Conservation (phyloP, 495 filamentous ascomycete genomes). For the Aspergillus mulundensis region DNA sequence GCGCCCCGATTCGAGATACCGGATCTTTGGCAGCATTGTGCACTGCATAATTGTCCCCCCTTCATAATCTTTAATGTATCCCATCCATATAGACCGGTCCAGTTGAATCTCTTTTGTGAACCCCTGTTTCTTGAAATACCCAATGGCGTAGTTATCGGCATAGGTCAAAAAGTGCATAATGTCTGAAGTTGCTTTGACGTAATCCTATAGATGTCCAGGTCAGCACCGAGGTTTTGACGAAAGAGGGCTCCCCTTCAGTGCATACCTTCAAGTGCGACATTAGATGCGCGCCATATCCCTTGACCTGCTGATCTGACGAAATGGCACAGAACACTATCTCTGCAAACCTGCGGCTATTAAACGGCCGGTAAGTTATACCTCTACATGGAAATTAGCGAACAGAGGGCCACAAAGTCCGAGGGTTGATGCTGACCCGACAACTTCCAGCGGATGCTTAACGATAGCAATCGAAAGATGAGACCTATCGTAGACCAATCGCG, state of each 20-base stretch:
- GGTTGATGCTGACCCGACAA: constrained; percentile 61
- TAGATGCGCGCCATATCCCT: constrained; percentile 94
- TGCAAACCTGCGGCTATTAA: constrained; percentile 87
- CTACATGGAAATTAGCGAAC: constrained; percentile 36
- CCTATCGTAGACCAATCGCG: constrained; percentile 91
- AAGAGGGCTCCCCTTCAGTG: neutral
- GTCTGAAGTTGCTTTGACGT: constrained; percentile 92
- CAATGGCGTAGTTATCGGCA: constrained; percentile 97
- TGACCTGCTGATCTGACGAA: constrained; percentile 96
- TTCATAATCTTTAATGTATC: constrained; percentile 99
- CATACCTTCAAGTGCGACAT: constrained; percentile 89
- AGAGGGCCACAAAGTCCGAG: neutral
- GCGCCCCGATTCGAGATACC: constrained; percentile 88
- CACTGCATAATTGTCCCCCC: constrained; percentile 99
- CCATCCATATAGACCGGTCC: constrained; percentile 91
- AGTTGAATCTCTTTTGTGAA: constrained; percentile 98
- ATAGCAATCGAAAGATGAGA: constrained; percentile 96
- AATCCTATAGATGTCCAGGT: constrained; percentile 54
- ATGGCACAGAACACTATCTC: constrained; percentile 99
- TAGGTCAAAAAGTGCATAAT: constrained; percentile 99
- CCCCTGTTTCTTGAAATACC: constrained; percentile 98
- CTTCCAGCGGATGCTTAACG: constrained; percentile 91
- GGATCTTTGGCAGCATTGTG: constrained; percentile 90
- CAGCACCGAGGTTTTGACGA: constrained; percentile 14
- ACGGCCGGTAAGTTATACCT: constrained; percentile 95